phyloP scores from a whole-genome alignment of 805 yeast species.

The Ogataea siamensis region DNA sequence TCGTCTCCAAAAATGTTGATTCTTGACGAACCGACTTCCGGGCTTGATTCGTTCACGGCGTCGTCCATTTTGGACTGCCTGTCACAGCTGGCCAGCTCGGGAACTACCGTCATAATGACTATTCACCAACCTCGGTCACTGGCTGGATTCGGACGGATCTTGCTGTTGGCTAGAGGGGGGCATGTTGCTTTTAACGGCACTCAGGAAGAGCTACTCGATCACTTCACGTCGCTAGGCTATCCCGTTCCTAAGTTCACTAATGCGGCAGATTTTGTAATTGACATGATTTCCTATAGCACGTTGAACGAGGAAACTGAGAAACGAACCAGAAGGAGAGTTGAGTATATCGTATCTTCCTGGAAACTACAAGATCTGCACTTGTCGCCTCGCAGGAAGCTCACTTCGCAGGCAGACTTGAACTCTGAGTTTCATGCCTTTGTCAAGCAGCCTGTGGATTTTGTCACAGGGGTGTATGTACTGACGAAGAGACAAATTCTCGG shows the following conservation, averaged over 20 bases:
- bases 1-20: constrained; percentile 69
- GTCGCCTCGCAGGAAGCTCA: constrained; percentile 6
- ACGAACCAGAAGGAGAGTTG: constrained; percentile 41
- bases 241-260: constrained; percentile 60
- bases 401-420: constrained; percentile 19
- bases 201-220: constrained; percentile 41
- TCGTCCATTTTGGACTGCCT: constrained; percentile 62
- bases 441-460: constrained; percentile 33
- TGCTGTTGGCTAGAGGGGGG: constrained; percentile 73
- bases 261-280: constrained; percentile 73
- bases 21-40: constrained; percentile 88
- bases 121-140: constrained; percentile 84
- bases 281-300: constrained; percentile 58
- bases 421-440: constrained; percentile 29
- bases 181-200: constrained; percentile 65
- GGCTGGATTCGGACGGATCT: constrained; percentile 63
- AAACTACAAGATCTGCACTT: constrained; percentile 2
- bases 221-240: constrained; percentile 50
- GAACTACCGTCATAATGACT: constrained; percentile 68
- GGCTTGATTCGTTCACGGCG: constrained; percentile 79
- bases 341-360: constrained; percentile 41
- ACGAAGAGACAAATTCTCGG: constrained; percentile 40
- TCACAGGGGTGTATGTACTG: constrained; percentile 35
- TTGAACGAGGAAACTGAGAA: constrained; percentile 43
- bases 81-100: constrained; percentile 52